Evolutionary conservation across 1,284 basidiomycete genomes (phyloP), one percentile per base, ranked within the genome.

Genomic region (Ganoderma sp.): DNA sequence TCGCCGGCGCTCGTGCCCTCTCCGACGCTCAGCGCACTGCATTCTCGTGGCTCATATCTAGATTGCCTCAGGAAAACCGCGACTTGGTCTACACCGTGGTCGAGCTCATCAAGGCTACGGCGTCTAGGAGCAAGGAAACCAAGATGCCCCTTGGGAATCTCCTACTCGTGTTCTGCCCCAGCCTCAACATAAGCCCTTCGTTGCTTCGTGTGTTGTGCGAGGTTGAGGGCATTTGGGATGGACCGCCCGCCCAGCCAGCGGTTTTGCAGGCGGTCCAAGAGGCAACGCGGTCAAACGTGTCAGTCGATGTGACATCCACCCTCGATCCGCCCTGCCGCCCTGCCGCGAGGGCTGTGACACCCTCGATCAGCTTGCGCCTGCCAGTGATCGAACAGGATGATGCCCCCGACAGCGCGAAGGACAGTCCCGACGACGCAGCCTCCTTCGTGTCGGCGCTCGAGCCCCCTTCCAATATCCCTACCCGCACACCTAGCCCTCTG

Each of bases 61-160:
- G 85, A 63, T 81, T 94, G 0, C 93, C 92, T 0, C 78, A 78
- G 66, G 91, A 92, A 77, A 94, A 94, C 71, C 84, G 87, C 41
- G 91, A 93, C 75, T 81, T 94, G 41, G 80, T 94, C 61, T 83
- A 85, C 66, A 94, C 92, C 1, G 87, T 94, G 32, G 84, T 87
- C 17, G 90, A 94, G 67, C 81, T 94, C 52, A 91, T 94, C 73
- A 87, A 84, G 64, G 87, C 84, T 50, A 93, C 92, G 2, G 87
- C 90, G 0, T 82, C 81, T 65, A 84, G 84, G 66, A 84, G 83
- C 72, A 85, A 84, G 71, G 86, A 88, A 75, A 95, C 92, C 43
- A 93, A 92, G 82, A 95, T 95, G 93, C 92, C 92, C 1, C 76
- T 95, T 72, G 90, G 89, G 76, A 95, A 95, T 75, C 78, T 95